A percentile compares a stretch with the other conserved stretches of the same genome.
Evolutionary conservation across 2,329 filamentous ascomycete genomes (phyloP).

Genomic region (Alternaria hordeiaustralica): DNA sequence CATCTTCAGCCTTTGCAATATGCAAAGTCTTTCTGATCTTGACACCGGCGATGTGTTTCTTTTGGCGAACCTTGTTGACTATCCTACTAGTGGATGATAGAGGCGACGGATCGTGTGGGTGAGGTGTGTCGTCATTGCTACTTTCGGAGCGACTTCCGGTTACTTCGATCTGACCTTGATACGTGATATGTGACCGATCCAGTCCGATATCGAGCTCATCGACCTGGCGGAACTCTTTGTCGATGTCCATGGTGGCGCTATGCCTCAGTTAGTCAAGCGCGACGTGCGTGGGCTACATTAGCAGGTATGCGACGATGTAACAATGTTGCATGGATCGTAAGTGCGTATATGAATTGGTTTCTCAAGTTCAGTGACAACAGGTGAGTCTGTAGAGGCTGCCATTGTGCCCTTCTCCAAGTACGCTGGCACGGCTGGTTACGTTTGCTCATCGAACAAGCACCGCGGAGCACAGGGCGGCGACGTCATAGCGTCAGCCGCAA

Average conservation of each 20-base stretch:
- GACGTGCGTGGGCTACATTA: neutral
- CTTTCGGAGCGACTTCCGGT: conserved; percentile 16
- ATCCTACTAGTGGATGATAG: conserved; percentile 16
- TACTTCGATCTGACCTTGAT: conserved; percentile 17
- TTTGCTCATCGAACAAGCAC: neutral
- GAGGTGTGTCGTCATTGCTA: conserved; percentile 31
- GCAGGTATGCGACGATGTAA: neutral
- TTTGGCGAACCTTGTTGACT: conserved; percentile 24
- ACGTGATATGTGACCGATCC: conserved; percentile 20
- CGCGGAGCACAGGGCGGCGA: neutral
- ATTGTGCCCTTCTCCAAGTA: too few relatives aligned
- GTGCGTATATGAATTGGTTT: too few relatives aligned
- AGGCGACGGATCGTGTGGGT: neutral
- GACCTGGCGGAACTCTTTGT: conserved; percentile 33
- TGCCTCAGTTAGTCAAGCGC: neutral
- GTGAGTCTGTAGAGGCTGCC: too few relatives aligned
- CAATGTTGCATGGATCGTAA: neutral
- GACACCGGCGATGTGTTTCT: conserved; percentile 26
- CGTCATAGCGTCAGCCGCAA: neutral
- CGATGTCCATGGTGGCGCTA: conserved; percentile 20
- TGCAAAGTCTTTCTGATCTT: conserved; percentile 34
- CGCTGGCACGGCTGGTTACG: neutral
- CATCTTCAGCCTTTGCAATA: conserved; percentile 27
- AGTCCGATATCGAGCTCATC: conserved; percentile 16
- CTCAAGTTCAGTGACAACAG: too few relatives aligned